These are phyloP conservation scores for Erodium texanum DNA, from an alignment of 441 rosid species.

Conservation along the genomic window DNA sequence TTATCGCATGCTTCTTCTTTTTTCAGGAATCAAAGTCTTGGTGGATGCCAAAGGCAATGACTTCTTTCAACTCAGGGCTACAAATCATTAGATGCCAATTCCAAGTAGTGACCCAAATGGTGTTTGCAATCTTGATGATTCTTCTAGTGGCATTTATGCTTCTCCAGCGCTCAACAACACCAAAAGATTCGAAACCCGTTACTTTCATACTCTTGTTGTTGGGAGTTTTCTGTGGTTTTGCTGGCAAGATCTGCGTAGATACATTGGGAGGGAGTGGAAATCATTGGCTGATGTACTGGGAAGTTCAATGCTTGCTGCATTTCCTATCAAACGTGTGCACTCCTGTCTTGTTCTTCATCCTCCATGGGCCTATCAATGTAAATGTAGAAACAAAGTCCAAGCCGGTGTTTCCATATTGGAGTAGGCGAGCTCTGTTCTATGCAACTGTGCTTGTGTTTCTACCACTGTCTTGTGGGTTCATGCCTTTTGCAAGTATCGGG, in stretches of 20 bases:
- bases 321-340: conserved; percentile 43
- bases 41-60: conserved; percentile 55
- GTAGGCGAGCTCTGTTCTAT: conserved; percentile 42
- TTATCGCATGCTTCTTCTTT: neutral
- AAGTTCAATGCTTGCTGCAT: conserved; percentile 50
- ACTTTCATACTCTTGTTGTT: conserved; percentile 56
- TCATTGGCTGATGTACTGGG: conserved; percentile 71
- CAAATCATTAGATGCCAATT: conserved; percentile 45
- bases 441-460: conserved; percentile 29
- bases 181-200: conserved; percentile 62
- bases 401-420: conserved; percentile 48
- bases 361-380: conserved; percentile 44
- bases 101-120: conserved; percentile 46
- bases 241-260: conserved; percentile 76
- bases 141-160: conserved; percentile 42
- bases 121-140: conserved; percentile 61
- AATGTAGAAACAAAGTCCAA: conserved; percentile 21
- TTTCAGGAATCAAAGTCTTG: conserved; percentile 47
- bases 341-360: conserved; percentile 31
- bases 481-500: conserved; percentile 55
- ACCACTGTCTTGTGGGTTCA: conserved; percentile 57
- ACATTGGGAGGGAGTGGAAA: conserved; percentile 69
- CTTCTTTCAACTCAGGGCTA: conserved; percentile 46
- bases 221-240: conserved; percentile 56
- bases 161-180: conserved; percentile 46